Base-by-base conservation (phyloP, 495 filamentous ascomycete genomes). In the Beverwykella pulmonaria region DNA sequence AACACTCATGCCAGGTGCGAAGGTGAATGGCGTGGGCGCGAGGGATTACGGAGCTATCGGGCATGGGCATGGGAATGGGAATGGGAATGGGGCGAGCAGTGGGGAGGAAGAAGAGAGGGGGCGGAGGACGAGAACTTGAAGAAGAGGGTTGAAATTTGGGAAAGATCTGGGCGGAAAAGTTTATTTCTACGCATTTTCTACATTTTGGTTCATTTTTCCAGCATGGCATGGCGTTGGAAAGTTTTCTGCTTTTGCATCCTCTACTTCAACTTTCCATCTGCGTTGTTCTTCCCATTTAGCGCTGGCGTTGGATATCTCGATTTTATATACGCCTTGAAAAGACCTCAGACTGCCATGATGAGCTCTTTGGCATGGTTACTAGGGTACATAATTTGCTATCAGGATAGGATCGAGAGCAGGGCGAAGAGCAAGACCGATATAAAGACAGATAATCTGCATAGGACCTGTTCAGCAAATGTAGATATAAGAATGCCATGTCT, bases 1-100 rank as follows among this genome's bases (percentile, higher is more conserved):
- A 64, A 58, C 50, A 23, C 64, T 74, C 23, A 79, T 79, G 65
- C 77, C 77, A 10, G 70, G 70, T 10, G 75, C 71, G 56, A 66
- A 54, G 20, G 59, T 39, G 36, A 41, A 32, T 25, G 59, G 69
- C 2, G 41, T 32, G 2, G 52, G 22, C 9, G 17, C 39, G 6
- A 44, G 39, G 15, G 59, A 68, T 53, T 70, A 70, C 61, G 67
- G 67, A 22, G 44, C 47, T 44, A 47, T 46, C 36, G 55, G n/a
- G 25, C 30, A 47, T 48, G 64, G 23, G 56, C 36, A 36, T 54
- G 56, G 17, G 25, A 59, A 32, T 48, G 41, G 22, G 17, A 49
- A 32, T 47, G 36, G 3, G 36, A 15, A 32, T 25, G 39, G 44
- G 4, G 41, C 1, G 41, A 34, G 3, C 19, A 15, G 44, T 25